A percentile compares a stretch with the other conserved stretches of the same genome.
phyloP scores from a whole-genome alignment of 306 rosid species.

The Cucurbita argyrosperma region DNA sequence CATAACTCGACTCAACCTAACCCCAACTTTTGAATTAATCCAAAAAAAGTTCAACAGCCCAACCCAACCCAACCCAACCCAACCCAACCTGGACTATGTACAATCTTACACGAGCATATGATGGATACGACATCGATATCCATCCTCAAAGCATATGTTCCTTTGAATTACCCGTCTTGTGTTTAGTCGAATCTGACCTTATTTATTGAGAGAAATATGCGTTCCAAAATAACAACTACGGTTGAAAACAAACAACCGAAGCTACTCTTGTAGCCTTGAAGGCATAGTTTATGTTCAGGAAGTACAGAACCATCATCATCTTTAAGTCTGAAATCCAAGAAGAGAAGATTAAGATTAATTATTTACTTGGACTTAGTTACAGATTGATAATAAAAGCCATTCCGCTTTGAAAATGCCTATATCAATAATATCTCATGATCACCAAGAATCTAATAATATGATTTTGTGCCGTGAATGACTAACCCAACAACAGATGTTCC shows the following conservation, averaged over 20 bases:
- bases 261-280: neutral
- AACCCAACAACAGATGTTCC: neutral
- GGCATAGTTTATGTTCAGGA: neutral
- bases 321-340: neutral
- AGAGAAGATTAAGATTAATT: neutral
- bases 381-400: neutral
- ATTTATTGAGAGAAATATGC: neutral
- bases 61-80: no score
- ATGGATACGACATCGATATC: neutral
- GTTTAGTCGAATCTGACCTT: neutral
- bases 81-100: no score
- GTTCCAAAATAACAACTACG: neutral
- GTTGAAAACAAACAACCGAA: neutral
- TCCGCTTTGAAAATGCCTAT: neutral
- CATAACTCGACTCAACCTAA: no score
- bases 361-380: neutral
- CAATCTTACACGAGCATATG: neutral
- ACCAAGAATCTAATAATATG: neutral
- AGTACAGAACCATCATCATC: neutral
- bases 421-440: neutral
- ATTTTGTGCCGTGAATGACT: neutral
- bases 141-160: neutral
- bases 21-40: no score
- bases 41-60: no score
- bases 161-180: neutral